Base-by-base conservation (phyloP, 768 basidiomycete species). In the Krasilnikovozyma curviuscula region DNA sequence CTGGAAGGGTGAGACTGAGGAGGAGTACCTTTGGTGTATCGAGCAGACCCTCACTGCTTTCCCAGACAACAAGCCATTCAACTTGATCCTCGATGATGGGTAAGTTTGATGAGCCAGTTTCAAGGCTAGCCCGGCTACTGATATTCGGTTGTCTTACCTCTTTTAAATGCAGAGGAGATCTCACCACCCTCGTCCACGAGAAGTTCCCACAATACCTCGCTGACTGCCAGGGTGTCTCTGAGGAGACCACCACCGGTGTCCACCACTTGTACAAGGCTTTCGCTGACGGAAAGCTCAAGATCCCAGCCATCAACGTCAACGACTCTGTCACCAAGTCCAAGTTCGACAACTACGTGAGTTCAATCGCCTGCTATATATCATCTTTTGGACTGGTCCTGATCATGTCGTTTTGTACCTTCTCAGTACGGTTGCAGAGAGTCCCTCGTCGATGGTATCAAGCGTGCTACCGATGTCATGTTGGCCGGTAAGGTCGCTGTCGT, bases 81-180 rank as follows among this genome's bases (percentile, higher is more conserved):
- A 98, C 78, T 80, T 98, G 89, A 97, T 98, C 66, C 77, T 97
- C 63, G 93, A 98, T 60, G 93, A 98, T 65, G 93, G n/a, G n/a
- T n/a, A n/a, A n/a, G n/a, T n/a, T n/a, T n/a, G n/a, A n/a, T n/a
- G n/a, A n/a, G n/a, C n/a, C n/a, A n/a, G n/a, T n/a, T n/a, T n/a
- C n/a, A n/a, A n/a, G n/a, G n/a, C n/a, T n/a, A n/a, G n/a, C n/a
- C n/a, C n/a, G n/a, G n/a, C n/a, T n/a, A n/a, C n/a, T n/a, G n/a
- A n/a, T n/a, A n/a, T n/a, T n/a, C n/a, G n/a, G n/a, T n/a, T n/a
- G n/a, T n/a, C n/a, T n/a, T n/a, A n/a, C n/a, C n/a, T n/a, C n/a
- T n/a, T n/a, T n/a, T n/a, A n/a, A n/a, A n/a, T n/a, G n/a, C n/a
- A n/a, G 93, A 59, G 91, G 93, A 65, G 93, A 98, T 62, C 74